These are phyloP conservation scores for Gaeumannomyces sp. DNA, from an alignment of 2,329 filamentous ascomycete species.

Conservation along the genomic window DNA sequence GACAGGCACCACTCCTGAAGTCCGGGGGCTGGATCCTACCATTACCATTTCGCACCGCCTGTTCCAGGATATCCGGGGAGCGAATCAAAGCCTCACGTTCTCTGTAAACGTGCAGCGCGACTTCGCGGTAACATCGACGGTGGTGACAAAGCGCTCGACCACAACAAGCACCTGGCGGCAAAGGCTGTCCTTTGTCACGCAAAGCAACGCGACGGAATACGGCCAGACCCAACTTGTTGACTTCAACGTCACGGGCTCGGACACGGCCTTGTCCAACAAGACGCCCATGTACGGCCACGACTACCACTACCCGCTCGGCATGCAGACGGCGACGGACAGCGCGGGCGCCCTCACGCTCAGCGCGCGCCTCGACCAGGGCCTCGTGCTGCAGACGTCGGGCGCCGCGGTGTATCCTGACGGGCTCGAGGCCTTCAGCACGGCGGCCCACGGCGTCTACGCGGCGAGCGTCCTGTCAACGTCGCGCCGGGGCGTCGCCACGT, in stretches of 20 bases:
- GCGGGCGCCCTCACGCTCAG: constrained; percentile 38
- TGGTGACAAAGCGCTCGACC: constrained; percentile 39
- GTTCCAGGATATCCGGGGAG: constrained; percentile 40
- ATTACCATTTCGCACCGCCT: constrained; percentile 40
- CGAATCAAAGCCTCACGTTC: constrained; percentile 55
- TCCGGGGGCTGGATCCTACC: constrained; percentile 25
- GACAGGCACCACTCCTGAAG: constrained; percentile 28
- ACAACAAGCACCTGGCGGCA: constrained; percentile 50
- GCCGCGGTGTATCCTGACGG: constrained; percentile 48
- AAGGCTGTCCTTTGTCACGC: constrained; percentile 44
- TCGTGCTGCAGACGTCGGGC: constrained; percentile 31
- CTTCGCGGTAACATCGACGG: constrained; percentile 45
- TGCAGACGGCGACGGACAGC: constrained; percentile 19
- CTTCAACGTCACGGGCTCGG: constrained; percentile 24
- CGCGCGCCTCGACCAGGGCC: constrained; percentile 35
- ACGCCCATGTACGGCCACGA: constrained; percentile 24
- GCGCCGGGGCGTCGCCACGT: constrained; percentile 53
- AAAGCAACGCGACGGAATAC: constrained; percentile 37
- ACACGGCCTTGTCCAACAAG: constrained; percentile 16
- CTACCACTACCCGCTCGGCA: constrained; percentile 56
- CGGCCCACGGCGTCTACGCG: constrained; percentile 13
- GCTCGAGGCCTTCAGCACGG: constrained; percentile 46
- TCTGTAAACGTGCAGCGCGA: constrained; percentile 48
- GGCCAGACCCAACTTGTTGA: constrained; percentile 37
- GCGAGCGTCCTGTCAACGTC: constrained; percentile 41